Base-by-base conservation (phyloP, 2,329 filamentous ascomycete genomes). In the Pleomassaria siparia region DNA sequence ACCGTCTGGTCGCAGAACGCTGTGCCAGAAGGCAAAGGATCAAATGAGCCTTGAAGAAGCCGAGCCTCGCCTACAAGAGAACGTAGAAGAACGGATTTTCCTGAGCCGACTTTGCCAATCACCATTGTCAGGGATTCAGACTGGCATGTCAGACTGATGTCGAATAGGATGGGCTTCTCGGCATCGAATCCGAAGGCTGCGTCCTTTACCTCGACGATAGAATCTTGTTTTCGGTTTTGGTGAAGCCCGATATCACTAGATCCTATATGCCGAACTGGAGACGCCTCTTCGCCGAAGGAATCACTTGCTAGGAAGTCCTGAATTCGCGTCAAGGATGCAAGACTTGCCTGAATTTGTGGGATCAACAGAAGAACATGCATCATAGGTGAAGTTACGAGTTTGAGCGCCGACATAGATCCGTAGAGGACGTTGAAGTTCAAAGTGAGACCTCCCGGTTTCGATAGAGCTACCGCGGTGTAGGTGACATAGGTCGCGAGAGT, bases 61-160 rank as follows among this genome's bases (percentile, higher is more conserved):
- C 47, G 32, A 11, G 49, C 53, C 36, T 62, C 58, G 9, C 56
- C 50, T 2, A 58, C 37, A 24, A 60, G 35, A 1, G 54, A 45
- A 25, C 55, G 53, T 15, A 55, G 18, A 1, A 80, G 51, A 2
- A 75, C 74, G 13, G 76, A 53, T 22, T 58, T 58, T n/a, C 54
- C 54, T 2, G 46, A 53, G n/a, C 49, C 51, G n/a, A 55, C 52
- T 15, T 47, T 51, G 13, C 52, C 54, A 36, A 55, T 29, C 12
- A 58, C 44, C 43, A 55, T 46, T 1, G 41, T 51, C 11, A 58
- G 40, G 3, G 45, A 47, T 9, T 26, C 24, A 5, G 36, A n/a
- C 12, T 26, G 16, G 16, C 49, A 43, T 12, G 30, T 21, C 11
- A 46, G 39, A 11, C 16, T 44, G 10, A 51, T 30, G 10, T 51